Base-by-base conservation (phyloP, 2,329 filamentous ascomycete species). In the Fusarium mexicanum region DNA sequence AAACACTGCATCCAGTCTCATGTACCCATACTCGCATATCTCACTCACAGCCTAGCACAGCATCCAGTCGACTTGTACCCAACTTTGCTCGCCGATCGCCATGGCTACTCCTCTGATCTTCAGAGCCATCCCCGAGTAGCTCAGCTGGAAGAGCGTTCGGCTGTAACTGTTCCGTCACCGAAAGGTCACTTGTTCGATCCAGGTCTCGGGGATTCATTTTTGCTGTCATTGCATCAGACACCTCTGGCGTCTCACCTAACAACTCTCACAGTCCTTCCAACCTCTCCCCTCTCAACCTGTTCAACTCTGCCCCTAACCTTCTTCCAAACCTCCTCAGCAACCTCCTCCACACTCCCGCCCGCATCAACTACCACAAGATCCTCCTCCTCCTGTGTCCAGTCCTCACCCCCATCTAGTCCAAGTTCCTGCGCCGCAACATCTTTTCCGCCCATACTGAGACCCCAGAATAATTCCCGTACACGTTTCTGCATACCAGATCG, bases 401-500 rank as follows among this genome's bases (percentile, higher is more conserved):
- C 74, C 35, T 64, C 74, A 16, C 73, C 63, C 41, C 68, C 77
- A 24, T 75, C 78, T 16, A 78, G 47, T 9, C 75, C 76, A 54
- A 79, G 61, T 31, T 64, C 75, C 55, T 79, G 66, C 1, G 77
- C 72, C 22, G 80, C 79, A 26, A 77, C 78, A 16, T 83, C 83
- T 37, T 85, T 81, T 29, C 84, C 83, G 3, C 86, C 86, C 83
- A 85, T 83, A 71, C 84, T 85, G 67, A 91, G 77, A 0, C 84
- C 86, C 84, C 87, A 88, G 81, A 97, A 98, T 57, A 97, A 81
- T 71, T 91, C 88, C 26, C 94, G 86, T 20, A 98, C 96, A 16
- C 91, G 88, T 69, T 88, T 86, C 84, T 99, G 96, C 90, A 98
- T 93, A 79, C 91, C 91, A 68, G 88, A 89, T 80, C 91, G 92